Conservation (phyloP, 2,329 filamentous ascomycete genomes). For the Penicillium sclerotiorum region DNA sequence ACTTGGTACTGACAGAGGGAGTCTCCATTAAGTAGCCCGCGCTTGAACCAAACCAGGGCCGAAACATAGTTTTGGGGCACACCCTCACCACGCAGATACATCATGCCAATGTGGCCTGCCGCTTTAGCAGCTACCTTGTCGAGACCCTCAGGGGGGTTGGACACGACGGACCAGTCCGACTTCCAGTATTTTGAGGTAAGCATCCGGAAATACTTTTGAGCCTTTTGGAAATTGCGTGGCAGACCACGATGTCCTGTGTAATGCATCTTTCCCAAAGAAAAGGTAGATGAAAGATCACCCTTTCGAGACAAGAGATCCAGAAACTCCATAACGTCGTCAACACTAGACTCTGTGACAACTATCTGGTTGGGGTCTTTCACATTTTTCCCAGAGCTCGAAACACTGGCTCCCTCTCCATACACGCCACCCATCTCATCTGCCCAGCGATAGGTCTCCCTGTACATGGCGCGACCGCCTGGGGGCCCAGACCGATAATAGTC, state of each 20-base stretch:
- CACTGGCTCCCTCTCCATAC: constrained; percentile 93
- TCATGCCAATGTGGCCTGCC: constrained; percentile 82
- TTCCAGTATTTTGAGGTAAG: constrained; percentile 82
- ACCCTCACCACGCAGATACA: constrained; percentile 87
- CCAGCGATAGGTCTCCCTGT: constrained; percentile 78
- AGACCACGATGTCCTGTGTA: constrained; percentile 83
- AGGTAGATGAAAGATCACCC: constrained; percentile 83
- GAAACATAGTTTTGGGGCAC: constrained; percentile 75
- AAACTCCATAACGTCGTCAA: constrained; percentile 94
- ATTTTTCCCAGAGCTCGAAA: constrained; percentile 81
- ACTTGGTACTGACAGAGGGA: constrained; percentile 82
- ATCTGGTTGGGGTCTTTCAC: constrained; percentile 73
- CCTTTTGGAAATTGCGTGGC: constrained; percentile 70
- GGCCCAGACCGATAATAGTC: constrained; percentile 85
- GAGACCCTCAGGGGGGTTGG: constrained; percentile 68
- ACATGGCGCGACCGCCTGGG: constrained; percentile 79
- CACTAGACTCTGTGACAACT: constrained; percentile 79
- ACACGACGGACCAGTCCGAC: constrained; percentile 72
- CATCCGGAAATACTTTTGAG: constrained; percentile 78
- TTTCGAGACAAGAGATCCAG: constrained; percentile 87
- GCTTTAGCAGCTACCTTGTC: constrained; percentile 81
- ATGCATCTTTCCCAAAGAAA: constrained; percentile 80
- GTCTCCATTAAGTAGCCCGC: constrained; percentile 74
- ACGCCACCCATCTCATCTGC: constrained; percentile 90
- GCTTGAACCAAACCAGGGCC: constrained; percentile 80